Evolutionary conservation across 192 early-diverging fungal species (phyloP).

Genomic region (Coemansia sp.): DNA sequence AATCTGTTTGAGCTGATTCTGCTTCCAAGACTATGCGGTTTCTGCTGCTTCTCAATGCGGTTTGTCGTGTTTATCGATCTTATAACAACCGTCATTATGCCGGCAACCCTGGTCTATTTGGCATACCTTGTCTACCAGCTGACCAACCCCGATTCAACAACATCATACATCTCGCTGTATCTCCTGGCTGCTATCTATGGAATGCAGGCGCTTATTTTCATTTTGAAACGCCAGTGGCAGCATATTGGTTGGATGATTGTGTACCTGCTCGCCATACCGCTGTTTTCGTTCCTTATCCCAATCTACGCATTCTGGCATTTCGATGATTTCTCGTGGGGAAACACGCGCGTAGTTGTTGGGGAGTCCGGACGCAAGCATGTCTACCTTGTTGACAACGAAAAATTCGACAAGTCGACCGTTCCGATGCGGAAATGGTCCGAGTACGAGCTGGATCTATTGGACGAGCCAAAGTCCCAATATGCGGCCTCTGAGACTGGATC

Average conservation of each 20-base stretch:
- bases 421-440: constrained; percentile 81
- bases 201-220: constrained; percentile 84
- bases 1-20: constrained; percentile 93
- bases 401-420: constrained; percentile 75
- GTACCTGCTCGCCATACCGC: constrained; percentile 85
- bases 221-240: constrained; percentile 85
- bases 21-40: constrained; percentile 92
- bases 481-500: constrained; percentile 43
- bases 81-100: constrained; percentile 89
- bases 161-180: constrained; percentile 80
- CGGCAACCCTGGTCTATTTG: constrained; percentile 86
- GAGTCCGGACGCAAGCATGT: constrained; percentile 77
- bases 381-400: constrained; percentile 71
- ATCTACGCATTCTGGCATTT: constrained; percentile 99
- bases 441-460: constrained; percentile 67
- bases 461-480: constrained; percentile 51
- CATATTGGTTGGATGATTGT: constrained; percentile 98
- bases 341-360: constrained; percentile 89
- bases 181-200: constrained; percentile 89
- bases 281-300: constrained; percentile 81
- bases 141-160: constrained; percentile 57
- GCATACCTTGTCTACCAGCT: constrained; percentile 76
- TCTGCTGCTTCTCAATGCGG: constrained; percentile 96
- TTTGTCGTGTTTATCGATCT: constrained; percentile 95
- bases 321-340: constrained; percentile 99